phyloP scores from a whole-genome alignment of 257 asterid species.

The Henckelia pumila region DNA sequence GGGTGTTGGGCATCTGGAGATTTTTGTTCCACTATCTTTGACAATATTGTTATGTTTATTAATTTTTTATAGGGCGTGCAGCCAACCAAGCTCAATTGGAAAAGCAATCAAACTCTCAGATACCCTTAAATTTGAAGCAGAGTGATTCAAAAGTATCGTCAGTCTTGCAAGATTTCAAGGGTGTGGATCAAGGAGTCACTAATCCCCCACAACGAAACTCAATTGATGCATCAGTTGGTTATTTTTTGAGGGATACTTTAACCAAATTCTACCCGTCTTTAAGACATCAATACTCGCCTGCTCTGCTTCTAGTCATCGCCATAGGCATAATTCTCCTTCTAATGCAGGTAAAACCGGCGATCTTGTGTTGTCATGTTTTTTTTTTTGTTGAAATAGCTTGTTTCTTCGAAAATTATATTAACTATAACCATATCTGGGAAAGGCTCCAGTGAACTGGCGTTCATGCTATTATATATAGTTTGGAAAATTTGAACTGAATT shows the following conservation, averaged over 20 bases:
- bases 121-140: slow-evolving; percentile 27
- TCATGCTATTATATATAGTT: not conserved
- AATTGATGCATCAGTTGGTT: slow-evolving; percentile 36
- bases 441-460: not conserved
- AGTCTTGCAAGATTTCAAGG: slow-evolving; percentile 31
- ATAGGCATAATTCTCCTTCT: slow-evolving; percentile 65
- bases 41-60: slow-evolving; percentile 11
- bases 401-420: not conserved
- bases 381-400: not conserved
- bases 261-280: slow-evolving; percentile 43
- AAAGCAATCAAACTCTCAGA: slow-evolving; percentile 27
- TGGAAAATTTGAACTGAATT: not conserved
- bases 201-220: slow-evolving; percentile 31
- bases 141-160: slow-evolving; percentile 31
- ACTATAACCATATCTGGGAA: not conserved
- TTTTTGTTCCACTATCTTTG: not conserved
- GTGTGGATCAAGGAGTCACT: slow-evolving; percentile 34
- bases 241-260: slow-evolving; percentile 38
- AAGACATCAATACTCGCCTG: slow-evolving; percentile 50
- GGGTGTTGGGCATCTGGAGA: not conserved
- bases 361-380: not conserved
- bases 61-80: slow-evolving; percentile 28
- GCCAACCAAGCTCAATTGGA: slow-evolving; percentile 41
- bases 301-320: slow-evolving; percentile 51
- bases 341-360: slow-evolving; percentile 70